Percentiles rank a stretch among this genome's conserved stretches.
phyloP scores from a whole-genome alignment of 257 asterid genomes.

The Solanum piurae region DNA sequence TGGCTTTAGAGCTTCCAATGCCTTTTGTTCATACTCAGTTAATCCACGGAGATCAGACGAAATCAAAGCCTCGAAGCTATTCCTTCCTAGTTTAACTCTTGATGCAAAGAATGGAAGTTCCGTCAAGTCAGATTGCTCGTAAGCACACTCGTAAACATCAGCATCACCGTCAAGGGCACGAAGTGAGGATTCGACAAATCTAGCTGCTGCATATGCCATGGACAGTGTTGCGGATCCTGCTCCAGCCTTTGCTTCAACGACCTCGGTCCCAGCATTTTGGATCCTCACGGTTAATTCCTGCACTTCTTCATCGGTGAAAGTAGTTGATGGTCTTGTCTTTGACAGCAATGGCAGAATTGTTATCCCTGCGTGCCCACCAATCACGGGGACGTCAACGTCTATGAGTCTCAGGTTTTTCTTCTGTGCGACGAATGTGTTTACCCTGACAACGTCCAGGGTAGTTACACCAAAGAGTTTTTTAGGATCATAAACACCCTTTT shows the following conservation, averaged over 20 bases:
- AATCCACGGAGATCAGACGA: constrained; percentile 5
- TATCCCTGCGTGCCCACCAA: constrained; percentile 11
- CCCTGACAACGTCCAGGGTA: constrained; percentile 13
- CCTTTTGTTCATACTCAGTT: constrained; percentile 2
- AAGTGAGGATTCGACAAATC: constrained; percentile 10
- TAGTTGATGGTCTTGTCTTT: constrained; percentile 7
- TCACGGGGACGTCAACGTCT: constrained; percentile 8
- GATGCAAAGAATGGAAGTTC: constrained; percentile 19
- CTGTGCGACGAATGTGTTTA: neutral
- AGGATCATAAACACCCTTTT: constrained; percentile 9
- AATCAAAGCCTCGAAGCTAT: constrained; percentile 7
- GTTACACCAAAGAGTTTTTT: constrained; percentile 12
- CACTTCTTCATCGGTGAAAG: constrained; percentile 6
- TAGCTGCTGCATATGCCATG: constrained; percentile 11
- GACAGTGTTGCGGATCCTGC: neutral
- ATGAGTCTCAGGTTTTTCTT: constrained; percentile 8
- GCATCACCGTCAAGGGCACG: constrained; percentile 12
- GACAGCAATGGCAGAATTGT: constrained; percentile 10
- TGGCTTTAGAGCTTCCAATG: constrained; percentile 5
- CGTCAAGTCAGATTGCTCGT: neutral
- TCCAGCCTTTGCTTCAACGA: constrained; percentile 1
- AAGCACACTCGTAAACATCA: constrained; percentile 10
- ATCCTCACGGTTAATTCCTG: constrained; percentile 7
- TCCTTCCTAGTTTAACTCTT: constrained; percentile 7
- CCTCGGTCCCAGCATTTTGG: constrained; percentile 14